phyloP scores from a whole-genome alignment of 1,139 yeast species.

The Sugiyamaella pinicola region DNA sequence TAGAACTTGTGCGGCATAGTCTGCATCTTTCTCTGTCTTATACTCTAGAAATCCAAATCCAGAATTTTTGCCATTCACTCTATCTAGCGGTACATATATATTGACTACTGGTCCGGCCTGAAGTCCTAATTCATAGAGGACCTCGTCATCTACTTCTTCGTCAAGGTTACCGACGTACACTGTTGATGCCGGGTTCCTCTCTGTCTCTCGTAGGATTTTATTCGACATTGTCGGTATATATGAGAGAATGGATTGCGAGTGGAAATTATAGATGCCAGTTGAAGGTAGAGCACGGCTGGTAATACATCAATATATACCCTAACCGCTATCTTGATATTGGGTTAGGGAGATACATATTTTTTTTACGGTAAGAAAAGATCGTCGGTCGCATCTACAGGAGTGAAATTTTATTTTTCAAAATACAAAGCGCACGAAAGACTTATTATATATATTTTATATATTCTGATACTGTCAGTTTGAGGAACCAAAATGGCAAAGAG shows the following conservation, averaged over 20 bases:
- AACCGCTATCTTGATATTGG: constrained; percentile 13
- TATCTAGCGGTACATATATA: constrained; percentile 77
- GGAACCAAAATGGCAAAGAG: constrained; percentile 25
- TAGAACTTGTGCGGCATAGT: constrained; percentile 65
- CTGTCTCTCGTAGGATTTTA: constrained; percentile 25
- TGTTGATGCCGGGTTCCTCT: constrained; percentile 63
- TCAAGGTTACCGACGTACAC: constrained; percentile 86
- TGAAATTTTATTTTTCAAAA: constrained; percentile 13
- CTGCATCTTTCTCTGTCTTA: constrained; percentile 60
- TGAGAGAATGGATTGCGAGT: not conserved
- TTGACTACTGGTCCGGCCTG: constrained; percentile 81
- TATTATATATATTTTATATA: not conserved
- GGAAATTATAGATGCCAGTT: not conserved
- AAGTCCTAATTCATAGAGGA: constrained; percentile 74
- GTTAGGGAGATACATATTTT: constrained; percentile 9
- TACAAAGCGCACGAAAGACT: not conserved
- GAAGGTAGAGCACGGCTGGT: not conserved
- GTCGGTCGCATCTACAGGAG: not conserved
- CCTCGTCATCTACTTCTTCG: constrained; percentile 63
- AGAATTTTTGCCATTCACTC: constrained; percentile 68
- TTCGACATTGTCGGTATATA: constrained; percentile 1
- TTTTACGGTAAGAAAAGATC: constrained; percentile 1
- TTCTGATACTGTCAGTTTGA: not conserved
- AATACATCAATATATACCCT: constrained; percentile 1
- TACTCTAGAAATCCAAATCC: constrained; percentile 91